Conservation (phyloP, 129 eudicot genomes). For the Pulicaria dysenterica region DNA sequence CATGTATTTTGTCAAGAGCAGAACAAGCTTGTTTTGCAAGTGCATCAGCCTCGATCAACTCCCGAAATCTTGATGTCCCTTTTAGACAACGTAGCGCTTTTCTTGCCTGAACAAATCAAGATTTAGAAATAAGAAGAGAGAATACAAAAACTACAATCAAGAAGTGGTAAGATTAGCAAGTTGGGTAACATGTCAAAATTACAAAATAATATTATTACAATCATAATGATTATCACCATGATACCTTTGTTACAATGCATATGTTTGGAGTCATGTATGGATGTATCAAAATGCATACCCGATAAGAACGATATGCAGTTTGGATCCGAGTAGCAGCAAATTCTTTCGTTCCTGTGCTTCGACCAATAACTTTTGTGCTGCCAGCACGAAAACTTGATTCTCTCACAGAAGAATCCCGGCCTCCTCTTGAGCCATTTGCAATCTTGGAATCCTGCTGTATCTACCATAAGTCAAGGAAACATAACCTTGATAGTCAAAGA, state of each 20-base stretch:
- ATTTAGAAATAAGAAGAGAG: neutral
- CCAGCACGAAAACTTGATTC: slow-evolving; percentile 38
- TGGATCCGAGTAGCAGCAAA: slow-evolving; percentile 45
- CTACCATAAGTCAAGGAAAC: slow-evolving; percentile 1
- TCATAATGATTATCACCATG: no score
- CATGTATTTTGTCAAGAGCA: slow-evolving; percentile 53
- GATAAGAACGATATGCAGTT: slow-evolving; percentile 40
- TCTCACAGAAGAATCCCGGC: slow-evolving; percentile 31
- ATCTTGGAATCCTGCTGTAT: slow-evolving; percentile 26
- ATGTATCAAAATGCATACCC: slow-evolving; percentile 26
- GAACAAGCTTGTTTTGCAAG: slow-evolving; percentile 49
- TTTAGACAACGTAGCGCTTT: slow-evolving; percentile 47
- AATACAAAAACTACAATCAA: no score
- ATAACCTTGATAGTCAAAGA: slow-evolving; percentile 18
- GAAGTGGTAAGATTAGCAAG: no score
- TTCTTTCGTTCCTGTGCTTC: slow-evolving; percentile 43
- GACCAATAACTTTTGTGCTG: slow-evolving; percentile 41
- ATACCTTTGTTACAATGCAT: neutral
- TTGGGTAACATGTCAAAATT: no score
- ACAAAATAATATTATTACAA: no score
- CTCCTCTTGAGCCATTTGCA: slow-evolving; percentile 29
- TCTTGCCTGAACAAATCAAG: slow-evolving; percentile 49
- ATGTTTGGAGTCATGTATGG: neutral
- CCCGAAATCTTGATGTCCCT: slow-evolving; percentile 57
- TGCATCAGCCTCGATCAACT: slow-evolving; percentile 38